phyloP scores from a whole-genome alignment of 768 basidiomycete genomes.

The Tricholoma terreum region DNA sequence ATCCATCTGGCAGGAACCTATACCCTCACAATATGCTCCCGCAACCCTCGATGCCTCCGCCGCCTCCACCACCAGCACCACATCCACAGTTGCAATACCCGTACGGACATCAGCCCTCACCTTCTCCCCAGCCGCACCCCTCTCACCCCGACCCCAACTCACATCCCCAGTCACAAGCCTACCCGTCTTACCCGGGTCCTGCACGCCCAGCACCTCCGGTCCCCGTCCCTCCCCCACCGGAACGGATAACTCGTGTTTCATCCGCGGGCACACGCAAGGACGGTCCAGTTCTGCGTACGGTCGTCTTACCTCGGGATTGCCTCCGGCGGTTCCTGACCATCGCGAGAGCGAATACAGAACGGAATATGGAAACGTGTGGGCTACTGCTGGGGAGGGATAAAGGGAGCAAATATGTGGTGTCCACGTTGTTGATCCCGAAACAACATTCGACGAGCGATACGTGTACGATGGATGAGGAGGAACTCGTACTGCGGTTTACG shows the following conservation, averaged over 20 bases:
- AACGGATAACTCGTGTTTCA: conserved; percentile 4
- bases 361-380: conserved; percentile 86
- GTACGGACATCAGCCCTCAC: conserved; percentile 14
- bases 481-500: conserved; percentile 81
- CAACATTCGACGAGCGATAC: conserved; percentile 88
- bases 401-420: conserved; percentile 65
- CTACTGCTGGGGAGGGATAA: conserved; percentile 70
- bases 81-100: conserved; percentile 13
- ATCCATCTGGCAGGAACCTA: conserved; percentile 21
- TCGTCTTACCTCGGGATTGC: conserved; percentile 69
- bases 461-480: conserved; percentile 91
- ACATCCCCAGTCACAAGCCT: conserved; percentile 22
- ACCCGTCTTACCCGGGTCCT: conserved; percentile 18
- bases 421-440: conserved; percentile 82
- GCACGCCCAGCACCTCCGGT: conserved; percentile 25
- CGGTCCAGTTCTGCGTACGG: conserved; percentile 41
- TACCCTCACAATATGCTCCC: conserved; percentile 12
- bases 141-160: conserved; percentile 16
- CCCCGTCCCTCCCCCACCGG: conserved; percentile 11
- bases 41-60: conserved; percentile 7
- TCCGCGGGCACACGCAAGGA: conserved; percentile 4
- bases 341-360: conserved; percentile 72
- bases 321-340: conserved; percentile 75
- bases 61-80: conserved; percentile 18
- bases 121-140: conserved; percentile 25